Conservation (phyloP, 2,329 filamentous ascomycete species). For the Beauveria scarabaeidicola region DNA sequence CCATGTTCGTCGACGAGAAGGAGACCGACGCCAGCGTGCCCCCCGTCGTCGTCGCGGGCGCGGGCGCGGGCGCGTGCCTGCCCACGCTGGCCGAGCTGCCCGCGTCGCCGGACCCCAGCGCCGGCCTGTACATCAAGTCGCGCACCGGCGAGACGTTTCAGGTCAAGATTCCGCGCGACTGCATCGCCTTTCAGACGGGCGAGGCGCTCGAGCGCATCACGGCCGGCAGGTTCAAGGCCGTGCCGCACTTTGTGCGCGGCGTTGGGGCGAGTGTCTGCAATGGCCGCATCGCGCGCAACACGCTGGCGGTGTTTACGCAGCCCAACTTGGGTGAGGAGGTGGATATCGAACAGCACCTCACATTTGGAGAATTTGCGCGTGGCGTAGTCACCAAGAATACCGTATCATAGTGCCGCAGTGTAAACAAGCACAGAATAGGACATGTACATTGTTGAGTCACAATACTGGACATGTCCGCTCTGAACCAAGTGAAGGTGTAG, state of each 20-base stretch:
- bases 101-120: slow-evolving; percentile 68
- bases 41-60: slow-evolving; percentile 11
- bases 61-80: slow-evolving; percentile 21
- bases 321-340: slow-evolving; percentile 80
- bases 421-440: neutral
- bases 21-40: slow-evolving; percentile 29
- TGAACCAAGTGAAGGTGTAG: neutral
- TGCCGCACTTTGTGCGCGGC: slow-evolving; percentile 90
- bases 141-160: slow-evolving; percentile 77
- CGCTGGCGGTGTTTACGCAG: slow-evolving; percentile 93
- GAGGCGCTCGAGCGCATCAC: slow-evolving; percentile 89
- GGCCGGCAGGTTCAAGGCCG: slow-evolving; percentile 81
- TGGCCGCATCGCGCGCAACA: slow-evolving; percentile 65
- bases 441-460: neutral
- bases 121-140: slow-evolving; percentile 90
- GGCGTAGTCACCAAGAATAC: slow-evolving; percentile 53
- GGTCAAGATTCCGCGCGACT: slow-evolving; percentile 82
- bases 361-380: slow-evolving; percentile 68
- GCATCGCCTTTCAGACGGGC: slow-evolving; percentile 92
- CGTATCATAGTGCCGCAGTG: slow-evolving; percentile 25
- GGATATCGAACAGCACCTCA: slow-evolving; percentile 56
- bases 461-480: neutral
- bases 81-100: slow-evolving; percentile 61
- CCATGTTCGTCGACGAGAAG: slow-evolving; percentile 88
- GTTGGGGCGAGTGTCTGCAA: slow-evolving; percentile 47